Base-by-base conservation (phyloP, 73 alveolate species). In the Uronychia binucleata region DNA sequence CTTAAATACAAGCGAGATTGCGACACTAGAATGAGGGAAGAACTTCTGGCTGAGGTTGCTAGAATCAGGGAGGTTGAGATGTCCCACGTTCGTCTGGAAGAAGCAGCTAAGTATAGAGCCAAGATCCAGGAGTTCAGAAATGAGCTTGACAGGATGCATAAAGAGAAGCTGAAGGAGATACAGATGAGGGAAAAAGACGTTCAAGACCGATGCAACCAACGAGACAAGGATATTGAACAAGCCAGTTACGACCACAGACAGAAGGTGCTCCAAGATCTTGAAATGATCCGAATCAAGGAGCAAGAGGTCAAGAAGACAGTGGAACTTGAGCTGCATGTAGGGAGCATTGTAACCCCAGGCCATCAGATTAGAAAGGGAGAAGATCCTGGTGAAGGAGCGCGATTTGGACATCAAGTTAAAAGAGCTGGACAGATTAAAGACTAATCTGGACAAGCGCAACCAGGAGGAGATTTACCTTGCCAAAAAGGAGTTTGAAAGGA, bases 151-250 rank as follows among this genome's bases (percentile, higher is more conserved):
- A 59, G 74, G 28, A 35, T 88, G 85, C 90, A 88, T 77, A 58
- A 84, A 57, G 90, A 83, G n/a, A 91, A 92, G 78, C 33, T 92
- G 27, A 91, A 85, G 74, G 94, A 84, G 59, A 78, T 92, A 0
- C 85, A 88, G 60, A 59, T 35, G 86, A 30, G 95, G 29, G 97
- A 92, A 67, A 80, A 57, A n/a, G 97, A 92, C 28, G 81, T 83
- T 26, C 28, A 83, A 77, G 95, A 92, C 1, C 27, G 97, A 58
- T 46, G 86, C 77, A 80, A 84, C 14, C 57, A 75, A 27, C 79
- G 88, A 77, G 93, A 92, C 33, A 76, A 88, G 34, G 97, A 92
- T 26, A 74, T 92, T 31, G 97, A 89, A 35, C 91, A 81, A 29
- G 84, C 83, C 26, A 81, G 88, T 60, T 92, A 77, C 59, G 92